phyloP scores from a whole-genome alignment of 371 early-diverging fungal species.

The Cokeromyces recurvatus region DNA sequence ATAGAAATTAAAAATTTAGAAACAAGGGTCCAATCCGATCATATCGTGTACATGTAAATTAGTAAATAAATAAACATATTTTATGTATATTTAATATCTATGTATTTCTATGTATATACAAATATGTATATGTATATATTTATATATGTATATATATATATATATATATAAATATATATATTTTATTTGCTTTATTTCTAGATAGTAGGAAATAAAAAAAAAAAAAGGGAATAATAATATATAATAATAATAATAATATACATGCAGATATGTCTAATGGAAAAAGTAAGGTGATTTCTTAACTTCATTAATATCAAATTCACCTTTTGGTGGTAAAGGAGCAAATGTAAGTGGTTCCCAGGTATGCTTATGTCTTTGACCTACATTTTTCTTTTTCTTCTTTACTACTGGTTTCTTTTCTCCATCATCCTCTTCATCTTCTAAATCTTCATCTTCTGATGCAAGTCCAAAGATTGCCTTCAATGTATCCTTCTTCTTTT shows the following conservation, averaged over 20 bases:
- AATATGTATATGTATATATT: no score
- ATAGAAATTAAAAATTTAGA: not conserved
- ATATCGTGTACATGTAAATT: no score
- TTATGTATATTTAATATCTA: no score
- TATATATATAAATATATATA: no score
- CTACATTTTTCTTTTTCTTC: conserved; percentile 10
- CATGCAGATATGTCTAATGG: conserved; percentile 44
- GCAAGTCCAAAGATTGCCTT: conserved; percentile 29
- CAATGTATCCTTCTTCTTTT: conserved; percentile 28
- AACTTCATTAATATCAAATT: conserved; percentile 81
- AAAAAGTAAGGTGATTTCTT: conserved; percentile 88
- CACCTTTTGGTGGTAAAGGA: conserved; percentile 77
- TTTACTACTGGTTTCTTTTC: conserved; percentile 7
- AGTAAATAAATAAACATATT: no score
- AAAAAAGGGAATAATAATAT: no score
- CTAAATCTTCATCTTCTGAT: not conserved
- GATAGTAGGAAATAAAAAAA: no score
- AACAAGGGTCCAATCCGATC: not conserved
- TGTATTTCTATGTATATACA: no score
- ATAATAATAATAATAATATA: no score
- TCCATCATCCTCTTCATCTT: conserved; percentile 18
- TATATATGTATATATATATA: no score
- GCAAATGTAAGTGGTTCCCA: conserved; percentile 75
- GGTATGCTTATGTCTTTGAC: conserved; percentile 33
- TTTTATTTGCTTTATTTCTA: no score